phyloP scores from a whole-genome alignment of 2,329 filamentous ascomycete genomes.

The Madurella mycetomatis region DNA sequence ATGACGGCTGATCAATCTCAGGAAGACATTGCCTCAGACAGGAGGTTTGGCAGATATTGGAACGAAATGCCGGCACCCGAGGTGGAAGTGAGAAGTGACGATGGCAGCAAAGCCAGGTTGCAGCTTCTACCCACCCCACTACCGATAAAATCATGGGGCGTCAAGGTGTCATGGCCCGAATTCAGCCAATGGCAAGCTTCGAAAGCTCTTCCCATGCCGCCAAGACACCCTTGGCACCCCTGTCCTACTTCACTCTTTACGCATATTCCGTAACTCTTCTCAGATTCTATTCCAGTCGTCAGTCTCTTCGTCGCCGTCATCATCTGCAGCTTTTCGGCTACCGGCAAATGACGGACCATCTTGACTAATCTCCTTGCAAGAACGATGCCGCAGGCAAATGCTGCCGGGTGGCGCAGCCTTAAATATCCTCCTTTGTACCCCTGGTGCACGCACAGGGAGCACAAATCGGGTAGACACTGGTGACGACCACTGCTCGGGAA shows the following conservation, averaged over 20 bases:
- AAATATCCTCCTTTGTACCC: slow-evolving; percentile 10
- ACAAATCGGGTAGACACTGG: too few species aligned
- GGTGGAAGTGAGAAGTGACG: slow-evolving; percentile 13
- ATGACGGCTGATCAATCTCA: not conserved
- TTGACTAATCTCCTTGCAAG: not conserved
- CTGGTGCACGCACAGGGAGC: not conserved
- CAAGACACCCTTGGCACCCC: not conserved
- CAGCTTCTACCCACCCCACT: slow-evolving; percentile 1
- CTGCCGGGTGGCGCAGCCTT: slow-evolving; percentile 13
- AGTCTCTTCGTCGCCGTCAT: not conserved
- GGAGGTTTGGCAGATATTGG: not conserved
- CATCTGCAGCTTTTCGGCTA: not conserved
- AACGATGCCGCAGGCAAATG: not conserved
- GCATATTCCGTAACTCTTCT: too few species aligned
- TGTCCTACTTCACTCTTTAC: too few species aligned
- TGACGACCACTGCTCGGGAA: not conserved
- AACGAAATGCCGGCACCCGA: not conserved
- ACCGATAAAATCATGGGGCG: slow-evolving; percentile 3
- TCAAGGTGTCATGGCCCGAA: slow-evolving; percentile 10
- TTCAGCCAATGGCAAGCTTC: slow-evolving; percentile 18
- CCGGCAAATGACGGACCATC: not conserved
- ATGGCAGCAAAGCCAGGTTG: slow-evolving; percentile 17
- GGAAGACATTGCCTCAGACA: slow-evolving; percentile 1
- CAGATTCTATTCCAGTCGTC: not conserved
- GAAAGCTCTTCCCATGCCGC: slow-evolving; percentile 7